Evolutionary conservation across 1,284 basidiomycete species (phyloP).

Genomic region (Pascua guehoae): DNA sequence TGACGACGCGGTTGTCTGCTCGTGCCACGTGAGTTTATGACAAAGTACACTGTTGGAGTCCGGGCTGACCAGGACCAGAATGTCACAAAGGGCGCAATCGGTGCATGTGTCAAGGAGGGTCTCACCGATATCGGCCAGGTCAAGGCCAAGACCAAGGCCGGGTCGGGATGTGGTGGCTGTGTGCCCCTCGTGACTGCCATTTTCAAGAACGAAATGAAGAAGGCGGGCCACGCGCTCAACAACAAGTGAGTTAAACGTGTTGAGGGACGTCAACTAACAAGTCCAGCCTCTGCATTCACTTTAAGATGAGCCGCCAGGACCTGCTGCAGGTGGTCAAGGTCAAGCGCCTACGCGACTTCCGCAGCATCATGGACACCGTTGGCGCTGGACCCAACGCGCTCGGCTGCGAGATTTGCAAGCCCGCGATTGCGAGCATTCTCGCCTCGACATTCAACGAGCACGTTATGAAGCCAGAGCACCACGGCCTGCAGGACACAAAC

Average conservation of each 20-base stretch:
- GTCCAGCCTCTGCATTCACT: slow-evolving; percentile 63
- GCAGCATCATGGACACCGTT: slow-evolving; percentile 56
- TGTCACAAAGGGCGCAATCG: slow-evolving; percentile 62
- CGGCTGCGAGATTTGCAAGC: slow-evolving; percentile 72
- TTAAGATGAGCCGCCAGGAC: slow-evolving; percentile 64
- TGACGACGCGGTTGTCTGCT: slow-evolving; percentile 63
- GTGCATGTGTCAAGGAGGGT: slow-evolving; percentile 55
- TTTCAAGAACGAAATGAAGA: slow-evolving; percentile 66
- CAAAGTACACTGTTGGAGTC: not conserved
- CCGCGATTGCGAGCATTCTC: slow-evolving; percentile 64
- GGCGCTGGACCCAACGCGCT: slow-evolving; percentile 55
- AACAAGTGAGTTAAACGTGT: slow-evolving; percentile 43
- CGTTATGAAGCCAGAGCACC: slow-evolving; percentile 62
- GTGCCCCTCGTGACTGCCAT: slow-evolving; percentile 59
- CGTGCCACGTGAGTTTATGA: slow-evolving; percentile 21
- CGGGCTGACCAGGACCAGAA: slow-evolving; percentile 48
- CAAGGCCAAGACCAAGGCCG: slow-evolving; percentile 67
- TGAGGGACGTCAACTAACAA: too few species aligned
- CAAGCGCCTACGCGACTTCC: slow-evolving; percentile 61
- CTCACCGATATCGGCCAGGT: slow-evolving; percentile 58
- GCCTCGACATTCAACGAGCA: slow-evolving; percentile 63
- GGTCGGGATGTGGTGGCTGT: slow-evolving; percentile 72
- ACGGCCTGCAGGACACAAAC: slow-evolving; percentile 58
- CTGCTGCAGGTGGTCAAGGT: slow-evolving; percentile 67
- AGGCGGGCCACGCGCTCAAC: slow-evolving; percentile 60